Evolutionary conservation across 805 yeast genomes (phyloP).

Genomic region (Metschnikowia noctiluminum): DNA sequence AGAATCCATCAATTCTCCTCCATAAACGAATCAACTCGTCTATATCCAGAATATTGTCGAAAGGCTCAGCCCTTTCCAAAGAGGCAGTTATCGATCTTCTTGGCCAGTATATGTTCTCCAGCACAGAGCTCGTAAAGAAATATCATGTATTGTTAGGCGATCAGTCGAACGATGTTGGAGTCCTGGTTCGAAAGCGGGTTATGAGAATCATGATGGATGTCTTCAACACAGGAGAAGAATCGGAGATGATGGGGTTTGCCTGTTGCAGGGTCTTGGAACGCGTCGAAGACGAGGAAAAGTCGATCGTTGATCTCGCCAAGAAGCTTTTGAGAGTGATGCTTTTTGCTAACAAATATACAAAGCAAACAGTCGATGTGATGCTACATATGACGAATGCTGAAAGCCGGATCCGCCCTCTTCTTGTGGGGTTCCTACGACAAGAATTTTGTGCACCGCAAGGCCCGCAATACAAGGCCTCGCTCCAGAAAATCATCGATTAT

Average conservation of each 20-base stretch:
- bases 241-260: conserved; percentile 36
- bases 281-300: conserved; percentile 69
- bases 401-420: not conserved
- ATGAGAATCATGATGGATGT: conserved; percentile 49
- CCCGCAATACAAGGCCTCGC: not conserved
- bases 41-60: conserved; percentile 50
- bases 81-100: conserved; percentile 74
- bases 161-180: conserved; percentile 55
- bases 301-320: conserved; percentile 39
- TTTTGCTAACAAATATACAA: conserved; percentile 15
- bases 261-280: conserved; percentile 51
- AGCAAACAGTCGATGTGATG: conserved; percentile 29
- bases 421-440: conserved; percentile 3
- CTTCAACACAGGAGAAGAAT: conserved; percentile 35
- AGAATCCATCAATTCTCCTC: conserved; percentile 50
- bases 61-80: conserved; percentile 66
- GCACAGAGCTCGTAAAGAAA: conserved; percentile 44
- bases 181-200: conserved; percentile 62
- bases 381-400: conserved; percentile 28
- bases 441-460: not conserved
- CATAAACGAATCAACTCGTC: conserved; percentile 50
- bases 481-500: conserved; percentile 1
- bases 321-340: conserved; percentile 26
- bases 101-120: conserved; percentile 41
- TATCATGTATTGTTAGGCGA: conserved; percentile 50